These are phyloP conservation scores for Penstemon davidsonii DNA, from an alignment of 257 asterid species.

Conservation along the genomic window DNA sequence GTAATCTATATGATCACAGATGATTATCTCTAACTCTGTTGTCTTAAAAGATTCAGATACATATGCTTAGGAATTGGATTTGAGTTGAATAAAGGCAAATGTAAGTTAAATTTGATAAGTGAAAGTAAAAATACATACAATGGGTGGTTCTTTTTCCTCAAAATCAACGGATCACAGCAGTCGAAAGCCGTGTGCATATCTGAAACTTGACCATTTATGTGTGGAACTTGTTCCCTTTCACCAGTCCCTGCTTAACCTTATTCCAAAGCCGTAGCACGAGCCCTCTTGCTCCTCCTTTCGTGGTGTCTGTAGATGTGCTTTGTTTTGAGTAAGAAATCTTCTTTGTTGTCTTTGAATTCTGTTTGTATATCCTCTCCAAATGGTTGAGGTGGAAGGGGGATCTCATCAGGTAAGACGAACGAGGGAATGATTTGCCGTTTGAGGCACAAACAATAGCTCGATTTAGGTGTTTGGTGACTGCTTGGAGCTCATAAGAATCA, in stretches of 20 bases:
- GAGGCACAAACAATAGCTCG: slow-evolving; percentile 48
- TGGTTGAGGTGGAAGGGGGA: slow-evolving; percentile 44
- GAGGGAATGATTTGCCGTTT: slow-evolving; percentile 40
- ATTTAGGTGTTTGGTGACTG: slow-evolving; percentile 57
- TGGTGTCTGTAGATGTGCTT: slow-evolving; percentile 5
- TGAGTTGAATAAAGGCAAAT: too few species aligned
- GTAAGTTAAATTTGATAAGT: too few species aligned
- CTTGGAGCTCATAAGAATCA: slow-evolving; percentile 58
- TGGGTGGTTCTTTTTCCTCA: too few species aligned
- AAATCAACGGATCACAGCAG: too few species aligned
- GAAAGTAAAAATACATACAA: too few species aligned
- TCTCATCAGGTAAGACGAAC: slow-evolving; percentile 34
- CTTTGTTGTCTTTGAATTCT: slow-evolving; percentile 40
- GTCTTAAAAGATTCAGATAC: too few species aligned
- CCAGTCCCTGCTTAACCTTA: slow-evolving; percentile 35
- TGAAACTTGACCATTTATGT: slow-evolving; percentile 24
- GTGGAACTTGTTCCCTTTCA: slow-evolving; percentile 23
- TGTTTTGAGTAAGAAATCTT: slow-evolving; percentile 36
- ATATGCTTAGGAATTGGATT: too few species aligned
- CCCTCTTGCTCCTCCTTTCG: slow-evolving; percentile 29
- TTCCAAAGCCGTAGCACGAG: slow-evolving; percentile 37
- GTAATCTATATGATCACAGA: slow-evolving; percentile 19
- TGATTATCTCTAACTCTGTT: too few species aligned
- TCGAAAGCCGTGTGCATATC: not conserved
- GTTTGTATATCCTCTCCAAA: slow-evolving; percentile 36